Evolutionary conservation across 805 yeast genomes (phyloP).

Genomic region (Zygosaccharomyces bisporus): DNA sequence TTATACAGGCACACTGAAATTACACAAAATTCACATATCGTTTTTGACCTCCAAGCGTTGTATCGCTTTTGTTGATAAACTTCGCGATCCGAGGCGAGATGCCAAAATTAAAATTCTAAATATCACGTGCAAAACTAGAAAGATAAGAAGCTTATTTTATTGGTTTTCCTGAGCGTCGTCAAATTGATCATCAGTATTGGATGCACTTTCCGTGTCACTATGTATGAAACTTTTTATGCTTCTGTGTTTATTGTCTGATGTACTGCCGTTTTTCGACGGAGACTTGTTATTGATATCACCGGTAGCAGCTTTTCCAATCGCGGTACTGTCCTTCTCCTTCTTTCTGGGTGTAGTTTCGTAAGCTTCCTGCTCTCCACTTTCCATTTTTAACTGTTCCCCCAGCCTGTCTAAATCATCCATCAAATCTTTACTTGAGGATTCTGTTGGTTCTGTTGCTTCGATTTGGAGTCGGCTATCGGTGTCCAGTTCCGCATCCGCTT

Average conservation of each 20-base stretch:
- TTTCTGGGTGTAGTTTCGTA: no score
- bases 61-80: neutral
- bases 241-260: neutral
- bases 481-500: neutral
- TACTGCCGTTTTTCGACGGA: neutral
- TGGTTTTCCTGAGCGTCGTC: slow-evolving; percentile 23
- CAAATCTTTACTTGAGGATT: slow-evolving; percentile 3
- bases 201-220: slow-evolving; percentile 8
- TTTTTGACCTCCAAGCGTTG: neutral
- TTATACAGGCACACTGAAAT: neutral
- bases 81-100: neutral
- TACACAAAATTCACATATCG: slow-evolving; percentile 1
- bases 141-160: neutral
- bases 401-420: slow-evolving; percentile 3
- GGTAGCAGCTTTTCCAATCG: neutral
- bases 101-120: neutral
- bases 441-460: neutral
- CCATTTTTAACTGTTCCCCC: slow-evolving; percentile 8
- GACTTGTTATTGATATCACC: neutral
- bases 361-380: slow-evolving; percentile 1
- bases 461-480: neutral
- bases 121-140: neutral
- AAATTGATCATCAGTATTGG: slow-evolving; percentile 15
- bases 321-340: neutral
- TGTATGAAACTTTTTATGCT: slow-evolving; percentile 2